phyloP scores from a whole-genome alignment of 345 rosid genomes.

The Brassica incana region DNA sequence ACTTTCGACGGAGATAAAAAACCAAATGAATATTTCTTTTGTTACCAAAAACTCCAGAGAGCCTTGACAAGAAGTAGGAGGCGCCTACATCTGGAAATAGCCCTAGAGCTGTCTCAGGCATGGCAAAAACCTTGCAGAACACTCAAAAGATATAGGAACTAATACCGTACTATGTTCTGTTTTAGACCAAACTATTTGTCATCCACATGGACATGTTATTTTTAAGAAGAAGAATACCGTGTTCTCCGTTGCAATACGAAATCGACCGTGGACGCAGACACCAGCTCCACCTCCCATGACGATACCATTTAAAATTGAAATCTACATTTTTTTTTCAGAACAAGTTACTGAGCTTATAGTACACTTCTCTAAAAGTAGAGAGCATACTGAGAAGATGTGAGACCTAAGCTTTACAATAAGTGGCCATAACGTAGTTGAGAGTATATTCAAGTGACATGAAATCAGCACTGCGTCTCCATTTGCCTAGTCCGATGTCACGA shows the following conservation, averaged over 20 bases:
- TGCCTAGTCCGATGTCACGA: conserved; percentile 49
- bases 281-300: conserved; percentile 94
- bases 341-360: not conserved
- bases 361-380: not conserved
- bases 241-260: conserved; percentile 81
- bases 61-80: conserved; percentile 81
- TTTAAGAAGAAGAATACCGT: conserved; percentile 45
- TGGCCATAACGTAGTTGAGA: conserved; percentile 69
- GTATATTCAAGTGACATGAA: conserved; percentile 49
- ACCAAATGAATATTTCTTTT: not conserved
- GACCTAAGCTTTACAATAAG: conserved; percentile 55
- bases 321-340: conserved; percentile 37
- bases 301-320: conserved; percentile 79
- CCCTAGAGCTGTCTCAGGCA: conserved; percentile 84
- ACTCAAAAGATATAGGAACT: conserved; percentile 8
- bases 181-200: not conserved
- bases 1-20: not conserved
- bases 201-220: not conserved
- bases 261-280: conserved; percentile 75
- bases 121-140: conserved; percentile 65
- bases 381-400: not conserved
- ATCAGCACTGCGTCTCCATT: conserved; percentile 58
- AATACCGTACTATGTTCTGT: not conserved
- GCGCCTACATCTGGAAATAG: conserved; percentile 91
- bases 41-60: conserved; percentile 83